These are phyloP conservation scores for Lagerstroemia speciosa DNA, from an alignment of 345 rosid genomes.

Conservation along the genomic window DNA sequence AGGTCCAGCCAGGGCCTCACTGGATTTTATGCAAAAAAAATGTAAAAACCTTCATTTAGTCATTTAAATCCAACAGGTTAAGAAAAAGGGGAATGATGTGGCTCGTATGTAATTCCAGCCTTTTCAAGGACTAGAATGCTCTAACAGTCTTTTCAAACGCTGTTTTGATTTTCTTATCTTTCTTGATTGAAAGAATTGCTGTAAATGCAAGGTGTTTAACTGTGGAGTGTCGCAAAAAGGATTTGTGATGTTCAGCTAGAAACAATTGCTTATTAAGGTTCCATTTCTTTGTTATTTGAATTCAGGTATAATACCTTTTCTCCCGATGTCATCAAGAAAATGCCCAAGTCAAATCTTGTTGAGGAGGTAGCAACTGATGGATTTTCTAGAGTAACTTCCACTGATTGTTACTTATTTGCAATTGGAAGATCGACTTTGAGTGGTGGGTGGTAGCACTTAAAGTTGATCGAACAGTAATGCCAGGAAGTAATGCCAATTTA, in stretches of 20 bases:
- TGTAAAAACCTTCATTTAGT: neutral
- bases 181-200: neutral
- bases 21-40: neutral
- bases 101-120: neutral
- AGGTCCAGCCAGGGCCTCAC: neutral
- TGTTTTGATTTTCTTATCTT: neutral
- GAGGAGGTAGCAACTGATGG: constrained; percentile 42
- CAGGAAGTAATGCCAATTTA: neutral
- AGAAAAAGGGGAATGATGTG: neutral
- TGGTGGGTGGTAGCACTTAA: neutral
- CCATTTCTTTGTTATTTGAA: neutral
- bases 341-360: constrained; percentile 69
- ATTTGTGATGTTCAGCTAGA: neutral
- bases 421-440: neutral
- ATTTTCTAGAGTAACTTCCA: neutral
- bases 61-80: too few species aligned
- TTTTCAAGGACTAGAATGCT: neutral
- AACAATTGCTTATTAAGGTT: neutral
- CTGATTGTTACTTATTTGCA: neutral
- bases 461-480: neutral
- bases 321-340: constrained; percentile 66
- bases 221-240: too few species aligned
- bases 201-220: too few species aligned
- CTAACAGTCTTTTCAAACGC: neutral
- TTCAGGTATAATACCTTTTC: constrained; percentile 76